Base-by-base conservation (phyloP, 305 asterid species). In the Euphrasia arctica region DNA sequence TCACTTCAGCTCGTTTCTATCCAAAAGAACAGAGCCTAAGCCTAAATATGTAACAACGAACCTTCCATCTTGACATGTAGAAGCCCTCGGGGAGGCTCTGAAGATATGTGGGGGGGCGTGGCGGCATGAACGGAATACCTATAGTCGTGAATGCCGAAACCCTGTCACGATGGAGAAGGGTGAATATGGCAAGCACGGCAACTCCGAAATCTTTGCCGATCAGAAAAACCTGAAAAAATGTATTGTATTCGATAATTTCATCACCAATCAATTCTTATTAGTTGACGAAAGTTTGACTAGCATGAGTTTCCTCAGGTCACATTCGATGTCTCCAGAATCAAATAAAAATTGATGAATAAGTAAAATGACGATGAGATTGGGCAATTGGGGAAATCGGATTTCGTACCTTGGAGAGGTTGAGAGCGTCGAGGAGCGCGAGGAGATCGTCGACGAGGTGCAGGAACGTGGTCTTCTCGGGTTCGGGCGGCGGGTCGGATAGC, bases 151-250 rank as follows among this genome's bases (percentile, higher is more conserved):
- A 63, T 42, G 87, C 89, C 18, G 47, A 58, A n/a, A 83, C 82
- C 70, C 83, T 80, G 13, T 87, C 85, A 10, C 63, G 76, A 70
- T 85, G 83, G 61, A 79, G 74, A 64, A 83, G 77, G 31, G 77
- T 76, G 8, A 79, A 80, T 10, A 71, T 14, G 61, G 82, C 65
- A 10, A 76, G 80, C 0, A 87, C 74, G 4, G 61, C n/a, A 11
- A 72, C 80, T 60, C 89, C 95, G 36, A 85, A 84, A 72, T 84
- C 91, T 77, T 82, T 87, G 9, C 76, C 84, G 4, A 84, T 45
- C 27, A 87, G 72, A 74, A 82, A 82, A 12, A 75, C 91, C 95
- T 87, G 64, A 65, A 6, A 57, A 12, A 47, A 55, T 49, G 15
- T 11, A 6, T 14, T 48, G 28, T 6, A 39, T 25, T 25, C 27